Percentiles rank a stretch among this genome's conserved stretches.
phyloP scores from a whole-genome alignment of 208 protist genomes.

The Leishmania turanica region DNA sequence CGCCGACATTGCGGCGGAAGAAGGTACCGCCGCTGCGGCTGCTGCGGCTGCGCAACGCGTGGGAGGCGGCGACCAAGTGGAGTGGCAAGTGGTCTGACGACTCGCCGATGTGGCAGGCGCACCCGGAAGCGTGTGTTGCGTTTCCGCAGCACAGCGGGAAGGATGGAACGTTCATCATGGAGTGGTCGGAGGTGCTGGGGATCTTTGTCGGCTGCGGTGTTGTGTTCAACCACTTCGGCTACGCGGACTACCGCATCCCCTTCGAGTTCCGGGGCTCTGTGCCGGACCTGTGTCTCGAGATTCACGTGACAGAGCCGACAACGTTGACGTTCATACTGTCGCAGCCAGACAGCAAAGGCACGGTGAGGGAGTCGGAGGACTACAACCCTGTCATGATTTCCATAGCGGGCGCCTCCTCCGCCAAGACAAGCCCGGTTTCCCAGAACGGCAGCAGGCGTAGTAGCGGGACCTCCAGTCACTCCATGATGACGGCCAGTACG shows the following conservation, averaged over 20 bases:
- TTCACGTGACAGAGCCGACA: conserved; percentile 49
- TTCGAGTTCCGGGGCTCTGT: conserved; percentile 71
- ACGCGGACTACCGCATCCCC: conserved; percentile 76
- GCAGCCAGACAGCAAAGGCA: conserved; percentile 77
- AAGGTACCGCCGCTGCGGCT: conserved; percentile 38
- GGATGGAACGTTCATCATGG: conserved; percentile 77
- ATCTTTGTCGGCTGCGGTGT: conserved; percentile 80
- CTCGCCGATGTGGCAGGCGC: conserved; percentile 63
- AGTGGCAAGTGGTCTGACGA: conserved; percentile 61
- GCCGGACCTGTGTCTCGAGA: conserved; percentile 65
- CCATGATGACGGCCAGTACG: conserved; percentile 33
- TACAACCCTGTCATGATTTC: conserved; percentile 81
- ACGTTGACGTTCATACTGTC: conserved; percentile 70
- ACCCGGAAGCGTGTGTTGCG: conserved; percentile 34
- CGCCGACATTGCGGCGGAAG: conserved; percentile 19
- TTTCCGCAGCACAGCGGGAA: conserved; percentile 46
- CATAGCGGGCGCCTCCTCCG: conserved; percentile 37
- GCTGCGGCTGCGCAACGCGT: conserved; percentile 74
- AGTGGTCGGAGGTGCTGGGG: conserved; percentile 66
- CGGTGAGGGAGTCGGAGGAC: conserved; percentile 38
- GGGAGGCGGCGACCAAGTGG: conserved; percentile 44
- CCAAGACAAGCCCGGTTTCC: conserved; percentile 11
- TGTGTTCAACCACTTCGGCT: conserved; percentile 67
- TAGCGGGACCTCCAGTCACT: conserved; percentile 32
- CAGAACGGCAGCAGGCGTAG: conserved; percentile 23